These are phyloP conservation scores for Curvularia sp. DNA, from an alignment of 2,329 filamentous ascomycete genomes.

Conservation along the genomic window DNA sequence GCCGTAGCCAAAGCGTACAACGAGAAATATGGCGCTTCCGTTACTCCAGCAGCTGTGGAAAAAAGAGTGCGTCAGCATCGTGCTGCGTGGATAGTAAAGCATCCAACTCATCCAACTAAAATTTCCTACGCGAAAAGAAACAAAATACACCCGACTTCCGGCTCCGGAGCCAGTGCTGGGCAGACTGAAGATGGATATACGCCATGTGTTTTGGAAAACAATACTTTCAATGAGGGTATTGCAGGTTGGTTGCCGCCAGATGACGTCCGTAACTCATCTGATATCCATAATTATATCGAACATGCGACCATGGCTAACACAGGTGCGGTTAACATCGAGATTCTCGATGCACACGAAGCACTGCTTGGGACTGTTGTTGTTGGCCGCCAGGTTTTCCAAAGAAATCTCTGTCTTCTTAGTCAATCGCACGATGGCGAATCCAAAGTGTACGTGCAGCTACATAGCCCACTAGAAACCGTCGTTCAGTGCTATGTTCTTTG, in stretches of 20 bases:
- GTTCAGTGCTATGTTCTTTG: conserved; percentile 7
- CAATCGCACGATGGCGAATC: not conserved
- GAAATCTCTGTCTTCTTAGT: conserved; percentile 2
- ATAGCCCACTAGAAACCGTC: not conserved
- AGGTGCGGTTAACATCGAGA: conserved; percentile 1
- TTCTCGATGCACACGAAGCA: conserved; percentile 1
- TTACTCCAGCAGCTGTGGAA: conserved; percentile 18
- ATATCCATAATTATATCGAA: conserved; percentile 10
- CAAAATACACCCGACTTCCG: not conserved
- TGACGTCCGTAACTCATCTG: conserved; percentile 10
- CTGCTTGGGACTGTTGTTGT: not conserved
- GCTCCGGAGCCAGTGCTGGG: not conserved
- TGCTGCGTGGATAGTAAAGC: conserved; percentile 8
- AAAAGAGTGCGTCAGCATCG: conserved; percentile 21
- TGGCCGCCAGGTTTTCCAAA: conserved; percentile 1
- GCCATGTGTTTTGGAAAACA: not conserved
- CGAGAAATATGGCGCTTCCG: conserved; percentile 9
- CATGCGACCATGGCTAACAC: not conserved
- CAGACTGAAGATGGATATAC: not conserved
- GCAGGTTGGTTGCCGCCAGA: conserved; percentile 17
- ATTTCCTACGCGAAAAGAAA: conserved; percentile 17
- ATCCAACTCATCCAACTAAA: conserved; percentile 14
- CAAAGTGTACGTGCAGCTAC: conserved; percentile 2
- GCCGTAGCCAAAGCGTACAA: conserved; percentile 20
- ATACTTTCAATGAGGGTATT: not conserved